Conservation (phyloP, 108 stramenopile genomes). For the Stephanodiscus minutulus region DNA sequence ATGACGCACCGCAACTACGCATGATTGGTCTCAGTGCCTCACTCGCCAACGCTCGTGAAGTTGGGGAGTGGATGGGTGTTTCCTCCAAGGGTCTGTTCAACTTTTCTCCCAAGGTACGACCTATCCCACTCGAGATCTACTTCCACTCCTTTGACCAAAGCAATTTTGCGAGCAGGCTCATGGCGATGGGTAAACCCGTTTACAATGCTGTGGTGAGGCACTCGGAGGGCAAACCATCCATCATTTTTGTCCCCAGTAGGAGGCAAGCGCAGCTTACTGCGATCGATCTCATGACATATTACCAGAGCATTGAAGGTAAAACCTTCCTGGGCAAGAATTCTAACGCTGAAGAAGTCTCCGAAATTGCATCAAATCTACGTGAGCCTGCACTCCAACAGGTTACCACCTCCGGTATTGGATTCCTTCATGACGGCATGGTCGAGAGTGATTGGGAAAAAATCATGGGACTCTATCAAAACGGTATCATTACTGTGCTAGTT, state of each 20-base stretch:
- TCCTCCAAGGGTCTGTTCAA: slow-evolving; percentile 86
- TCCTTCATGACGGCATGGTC: slow-evolving; percentile 90
- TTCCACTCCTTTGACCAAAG: slow-evolving; percentile 94
- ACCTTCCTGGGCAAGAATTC: slow-evolving; percentile 52
- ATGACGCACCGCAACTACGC: slow-evolving; percentile 55
- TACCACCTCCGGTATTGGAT: slow-evolving; percentile 87
- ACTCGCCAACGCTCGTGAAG: slow-evolving; percentile 96
- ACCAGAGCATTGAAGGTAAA: slow-evolving; percentile 64
- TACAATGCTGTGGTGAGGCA: slow-evolving; percentile 86
- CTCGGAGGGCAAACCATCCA: slow-evolving; percentile 71
- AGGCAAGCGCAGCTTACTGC: slow-evolving; percentile 97
- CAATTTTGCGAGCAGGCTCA: slow-evolving; percentile 87
- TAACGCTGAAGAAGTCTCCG: slow-evolving; percentile 28
- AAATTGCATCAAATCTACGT: slow-evolving; percentile 48
- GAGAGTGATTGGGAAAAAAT: slow-evolving; percentile 81
- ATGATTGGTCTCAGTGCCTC: slow-evolving; percentile 94
- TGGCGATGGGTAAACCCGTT: slow-evolving; percentile 97
- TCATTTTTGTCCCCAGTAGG: slow-evolving; percentile 95
- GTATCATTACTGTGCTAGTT: slow-evolving; percentile 80
- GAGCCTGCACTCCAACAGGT: slow-evolving; percentile 91
- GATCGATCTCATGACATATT: slow-evolving; percentile 96
- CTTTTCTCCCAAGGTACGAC: slow-evolving; percentile 94
- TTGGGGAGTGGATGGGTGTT: slow-evolving; percentile 98
- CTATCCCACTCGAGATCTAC: slow-evolving; percentile 92
- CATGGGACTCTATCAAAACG: slow-evolving; percentile 66